Percentiles rank a stretch among this genome's conserved stretches.
These are phyloP conservation scores for Sphaerulina vaccinii DNA, from an alignment of 2,329 filamentous ascomycete genomes.

Conservation along the genomic window DNA sequence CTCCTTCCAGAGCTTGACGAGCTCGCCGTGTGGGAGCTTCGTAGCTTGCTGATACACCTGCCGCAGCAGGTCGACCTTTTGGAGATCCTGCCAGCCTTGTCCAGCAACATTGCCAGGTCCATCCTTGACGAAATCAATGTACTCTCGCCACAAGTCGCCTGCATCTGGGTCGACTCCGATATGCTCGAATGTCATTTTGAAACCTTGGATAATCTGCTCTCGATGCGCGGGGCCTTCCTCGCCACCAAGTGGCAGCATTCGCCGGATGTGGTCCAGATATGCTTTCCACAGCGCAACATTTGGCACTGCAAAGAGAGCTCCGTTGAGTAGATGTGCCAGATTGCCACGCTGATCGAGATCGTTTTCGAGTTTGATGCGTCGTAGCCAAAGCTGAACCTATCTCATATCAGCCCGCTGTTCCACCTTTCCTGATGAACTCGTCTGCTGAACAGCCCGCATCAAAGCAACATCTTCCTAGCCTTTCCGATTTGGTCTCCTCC, in stretches of 20 bases:
- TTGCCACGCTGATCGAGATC: conserved; percentile 77
- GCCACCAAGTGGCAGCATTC: conserved; percentile 80
- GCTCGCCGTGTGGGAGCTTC: conserved; percentile 76
- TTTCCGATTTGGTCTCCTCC: no score
- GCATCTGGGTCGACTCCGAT: conserved; percentile 91
- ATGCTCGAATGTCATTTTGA: conserved; percentile 86
- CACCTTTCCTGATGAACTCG: no score
- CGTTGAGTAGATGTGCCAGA: conserved; percentile 80
- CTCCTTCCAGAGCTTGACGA: conserved; percentile 90
- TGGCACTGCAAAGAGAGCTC: conserved; percentile 73
- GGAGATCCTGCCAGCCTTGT: conserved; percentile 89
- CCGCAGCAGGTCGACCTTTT: conserved; percentile 92
- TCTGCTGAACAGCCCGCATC: no score
- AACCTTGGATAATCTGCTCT: conserved; percentile 76
- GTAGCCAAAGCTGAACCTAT: conserved; percentile 5
- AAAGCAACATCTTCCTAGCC: no score
- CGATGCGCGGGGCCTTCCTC: conserved; percentile 76
- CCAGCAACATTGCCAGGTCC: conserved; percentile 79
- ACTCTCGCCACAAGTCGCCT: conserved; percentile 88
- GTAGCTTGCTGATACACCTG: conserved; percentile 92
- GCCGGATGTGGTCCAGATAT: conserved; percentile 92
- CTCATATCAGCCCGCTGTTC: not conserved
- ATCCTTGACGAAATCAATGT: conserved; percentile 87
- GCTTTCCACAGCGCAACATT: conserved; percentile 87
- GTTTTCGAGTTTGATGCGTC: conserved; percentile 86